These are phyloP conservation scores for Magnusiomyces paraingens DNA, from an alignment of 1,139 yeast genomes.

Conservation along the genomic window DNA sequence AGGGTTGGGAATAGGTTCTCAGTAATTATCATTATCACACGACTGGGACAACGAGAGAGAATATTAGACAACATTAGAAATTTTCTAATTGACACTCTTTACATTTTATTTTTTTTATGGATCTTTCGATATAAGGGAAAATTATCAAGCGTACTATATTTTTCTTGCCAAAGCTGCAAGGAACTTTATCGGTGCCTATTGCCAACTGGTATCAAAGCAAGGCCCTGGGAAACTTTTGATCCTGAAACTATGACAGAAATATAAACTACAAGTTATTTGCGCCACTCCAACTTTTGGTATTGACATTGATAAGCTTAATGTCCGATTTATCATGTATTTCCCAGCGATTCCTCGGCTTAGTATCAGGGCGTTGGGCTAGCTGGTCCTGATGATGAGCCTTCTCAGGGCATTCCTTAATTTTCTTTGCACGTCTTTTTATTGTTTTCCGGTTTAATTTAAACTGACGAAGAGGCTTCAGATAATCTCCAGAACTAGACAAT, in stretches of 20 bases:
- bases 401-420: constrained; percentile 79
- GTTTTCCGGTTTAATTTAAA: too few relatives aligned
- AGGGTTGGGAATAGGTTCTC: constrained; percentile 64
- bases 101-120: constrained; percentile 95
- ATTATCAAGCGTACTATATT: constrained; percentile 82
- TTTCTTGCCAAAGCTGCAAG: constrained; percentile 84
- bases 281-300: constrained; percentile 98
- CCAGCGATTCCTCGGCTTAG: constrained; percentile 88
- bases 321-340: constrained; percentile 82
- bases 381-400: constrained; percentile 83
- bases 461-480: too few relatives aligned
- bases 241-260: constrained; percentile 78
- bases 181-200: constrained; percentile 59
- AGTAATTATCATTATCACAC: constrained; percentile 32
- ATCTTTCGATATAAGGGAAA: constrained; percentile 58
- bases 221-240: constrained; percentile 79
- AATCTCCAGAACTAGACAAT: too few relatives aligned
- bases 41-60: constrained; percentile 40
- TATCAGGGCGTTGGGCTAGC: constrained; percentile 98
- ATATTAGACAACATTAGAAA: constrained; percentile 56
- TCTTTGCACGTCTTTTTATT: constrained; percentile 25
- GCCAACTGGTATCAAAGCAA: constrained; percentile 55
- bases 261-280: constrained; percentile 68
- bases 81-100: constrained; percentile 67
- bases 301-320: constrained; percentile 98